These are phyloP conservation scores for Starmerella apis DNA, from an alignment of 805 yeast genomes.

Conservation along the genomic window DNA sequence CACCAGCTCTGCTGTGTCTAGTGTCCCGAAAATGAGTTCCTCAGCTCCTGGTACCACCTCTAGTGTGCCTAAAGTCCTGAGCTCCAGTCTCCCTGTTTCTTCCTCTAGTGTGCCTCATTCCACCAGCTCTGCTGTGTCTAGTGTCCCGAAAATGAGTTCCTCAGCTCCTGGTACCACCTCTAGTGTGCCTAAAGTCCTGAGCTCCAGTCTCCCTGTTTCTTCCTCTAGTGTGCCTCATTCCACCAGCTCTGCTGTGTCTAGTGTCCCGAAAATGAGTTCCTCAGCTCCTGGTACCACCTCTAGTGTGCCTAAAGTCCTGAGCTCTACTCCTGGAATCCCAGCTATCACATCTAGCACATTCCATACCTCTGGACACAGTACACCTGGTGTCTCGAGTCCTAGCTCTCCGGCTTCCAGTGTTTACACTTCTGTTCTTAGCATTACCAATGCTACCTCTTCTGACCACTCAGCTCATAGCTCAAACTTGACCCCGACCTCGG, in stretches of 20 bases:
- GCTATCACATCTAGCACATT: neutral
- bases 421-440: neutral
- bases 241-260: conserved; percentile 23
- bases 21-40: neutral
- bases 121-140: neutral
- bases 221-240: neutral
- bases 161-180: neutral
- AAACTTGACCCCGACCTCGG: neutral
- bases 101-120: neutral
- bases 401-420: neutral
- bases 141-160: neutral
- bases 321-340: neutral
- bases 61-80: neutral
- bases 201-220: neutral
- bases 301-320: neutral
- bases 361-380: conserved; percentile 1
- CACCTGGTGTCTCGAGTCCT: neutral
- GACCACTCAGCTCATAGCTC: too few relatives aligned
- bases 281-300: neutral
- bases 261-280: neutral
- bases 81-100: neutral
- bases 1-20: neutral
- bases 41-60: neutral
- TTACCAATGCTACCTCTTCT: neutral
- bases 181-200: neutral